Evolutionary conservation across 108 stramenopile genomes (phyloP).

Genomic region (Cyclotella kingstonii): DNA sequence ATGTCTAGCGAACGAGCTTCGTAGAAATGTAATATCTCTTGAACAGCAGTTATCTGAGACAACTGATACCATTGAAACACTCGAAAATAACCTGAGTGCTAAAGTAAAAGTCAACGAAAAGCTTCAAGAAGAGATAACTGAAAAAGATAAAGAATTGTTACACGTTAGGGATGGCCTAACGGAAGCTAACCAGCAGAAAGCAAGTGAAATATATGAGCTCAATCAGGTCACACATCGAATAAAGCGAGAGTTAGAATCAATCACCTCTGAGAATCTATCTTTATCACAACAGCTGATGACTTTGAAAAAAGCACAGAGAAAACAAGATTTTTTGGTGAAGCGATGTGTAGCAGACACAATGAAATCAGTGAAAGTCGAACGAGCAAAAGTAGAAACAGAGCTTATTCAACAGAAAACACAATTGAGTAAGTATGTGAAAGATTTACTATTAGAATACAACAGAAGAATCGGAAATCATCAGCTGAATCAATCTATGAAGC

Average conservation of each 20-base stretch:
- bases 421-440: slow-evolving; percentile 19
- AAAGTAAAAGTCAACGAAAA: too few relatives aligned
- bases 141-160: slow-evolving; percentile 16
- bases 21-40: neutral
- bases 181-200: neutral
- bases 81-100: slow-evolving; percentile 10
- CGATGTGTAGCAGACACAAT: slow-evolving; percentile 5
- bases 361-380: slow-evolving; percentile 18
- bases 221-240: slow-evolving; percentile 9
- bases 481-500: slow-evolving; percentile 27
- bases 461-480: slow-evolving; percentile 20
- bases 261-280: neutral
- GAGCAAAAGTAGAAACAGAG: slow-evolving; percentile 11
- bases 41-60: slow-evolving; percentile 17
- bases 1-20: slow-evolving; percentile 3
- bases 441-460: slow-evolving; percentile 1
- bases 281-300: neutral
- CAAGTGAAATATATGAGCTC: slow-evolving; percentile 10
- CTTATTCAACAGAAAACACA: slow-evolving; percentile 14
- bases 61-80: slow-evolving; percentile 4
- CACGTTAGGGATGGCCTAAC: neutral
- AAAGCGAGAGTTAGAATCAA: slow-evolving; percentile 9
- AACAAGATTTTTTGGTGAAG: slow-evolving; percentile 13
- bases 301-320: slow-evolving; percentile 3
- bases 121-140: slow-evolving; percentile 14